A percentile compares a stretch with the other conserved stretches of the same genome.
phyloP scores from a whole-genome alignment of 345 rosid species.

The Ricinus communis region DNA sequence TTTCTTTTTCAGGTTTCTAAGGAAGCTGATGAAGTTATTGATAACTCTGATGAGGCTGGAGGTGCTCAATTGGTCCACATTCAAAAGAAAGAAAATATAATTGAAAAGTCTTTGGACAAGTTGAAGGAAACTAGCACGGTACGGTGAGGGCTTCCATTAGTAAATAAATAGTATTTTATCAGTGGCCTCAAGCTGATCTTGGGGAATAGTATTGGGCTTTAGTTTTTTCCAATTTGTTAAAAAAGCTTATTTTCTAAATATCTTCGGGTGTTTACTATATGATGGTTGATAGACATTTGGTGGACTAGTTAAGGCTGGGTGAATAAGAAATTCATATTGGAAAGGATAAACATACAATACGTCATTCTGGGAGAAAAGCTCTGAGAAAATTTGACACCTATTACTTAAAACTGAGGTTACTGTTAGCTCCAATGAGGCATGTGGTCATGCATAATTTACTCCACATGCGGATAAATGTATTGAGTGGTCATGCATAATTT shows the following conservation, averaged over 20 bases:
- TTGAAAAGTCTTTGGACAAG: constrained; percentile 75
- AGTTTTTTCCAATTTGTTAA: background rate
- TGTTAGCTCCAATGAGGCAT: too few species aligned
- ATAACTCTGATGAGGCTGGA: constrained; percentile 35
- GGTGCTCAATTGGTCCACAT: constrained; percentile 44
- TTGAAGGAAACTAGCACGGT: constrained; percentile 84
- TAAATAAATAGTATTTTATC: background rate
- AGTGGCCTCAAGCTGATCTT: constrained; percentile 5
- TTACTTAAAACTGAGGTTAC: too few species aligned
- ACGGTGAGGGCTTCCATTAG: constrained; percentile 24
- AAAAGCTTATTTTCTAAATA: background rate
- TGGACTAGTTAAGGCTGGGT: background rate
- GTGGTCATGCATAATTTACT: too few species aligned
- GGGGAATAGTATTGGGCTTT: background rate
- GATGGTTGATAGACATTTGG: background rate
- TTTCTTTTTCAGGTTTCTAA: constrained; percentile 46
- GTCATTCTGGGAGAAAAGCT: background rate
- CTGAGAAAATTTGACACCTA: background rate
- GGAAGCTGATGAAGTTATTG: constrained; percentile 32
- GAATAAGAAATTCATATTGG: background rate
- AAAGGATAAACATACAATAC: background rate
- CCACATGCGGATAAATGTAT: too few species aligned
- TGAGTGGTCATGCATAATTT: too few species aligned
- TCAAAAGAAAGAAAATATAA: constrained; percentile 64
- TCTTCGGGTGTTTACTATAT: background rate